phyloP scores from a whole-genome alignment of 768 basidiomycete species.

The Lentinula sp. region DNA sequence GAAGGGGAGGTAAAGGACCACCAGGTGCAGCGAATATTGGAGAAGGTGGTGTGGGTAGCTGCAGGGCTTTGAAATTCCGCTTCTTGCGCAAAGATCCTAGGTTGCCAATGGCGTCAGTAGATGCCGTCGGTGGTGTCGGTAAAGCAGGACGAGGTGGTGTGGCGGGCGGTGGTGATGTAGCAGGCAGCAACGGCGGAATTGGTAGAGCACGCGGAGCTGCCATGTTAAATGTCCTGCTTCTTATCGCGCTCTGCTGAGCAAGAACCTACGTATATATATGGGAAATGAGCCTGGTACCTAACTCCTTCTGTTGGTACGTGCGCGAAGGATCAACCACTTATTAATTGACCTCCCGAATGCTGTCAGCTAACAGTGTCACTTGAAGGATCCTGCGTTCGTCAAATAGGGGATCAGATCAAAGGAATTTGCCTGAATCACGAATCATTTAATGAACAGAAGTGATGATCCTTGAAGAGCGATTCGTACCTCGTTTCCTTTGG shows the following conservation, averaged over 20 bases:
- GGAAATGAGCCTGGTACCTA: background rate
- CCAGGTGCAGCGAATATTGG: background rate
- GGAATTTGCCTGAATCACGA: background rate
- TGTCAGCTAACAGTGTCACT: background rate
- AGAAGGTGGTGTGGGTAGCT: background rate
- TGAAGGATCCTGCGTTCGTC: background rate
- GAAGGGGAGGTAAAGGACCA: background rate
- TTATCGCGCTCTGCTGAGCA: background rate
- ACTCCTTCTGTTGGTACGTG: background rate
- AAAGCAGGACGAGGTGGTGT: background rate
- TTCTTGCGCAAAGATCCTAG: conserved; percentile 1
- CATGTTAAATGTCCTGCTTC: background rate
- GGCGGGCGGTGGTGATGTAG: background rate
- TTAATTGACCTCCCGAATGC: background rate
- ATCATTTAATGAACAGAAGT: background rate
- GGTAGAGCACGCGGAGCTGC: background rate
- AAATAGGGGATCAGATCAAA: background rate
- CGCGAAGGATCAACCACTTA: background rate
- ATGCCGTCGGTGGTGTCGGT: background rate
- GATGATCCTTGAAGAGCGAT: background rate
- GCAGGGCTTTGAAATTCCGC: conserved; percentile 3
- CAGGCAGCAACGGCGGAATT: background rate
- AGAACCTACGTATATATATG: background rate
- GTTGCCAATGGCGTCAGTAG: background rate
- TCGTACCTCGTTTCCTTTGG: background rate